These are phyloP conservation scores for Trifolium subterraneum DNA, from an alignment of 306 rosid species.

Conservation along the genomic window DNA sequence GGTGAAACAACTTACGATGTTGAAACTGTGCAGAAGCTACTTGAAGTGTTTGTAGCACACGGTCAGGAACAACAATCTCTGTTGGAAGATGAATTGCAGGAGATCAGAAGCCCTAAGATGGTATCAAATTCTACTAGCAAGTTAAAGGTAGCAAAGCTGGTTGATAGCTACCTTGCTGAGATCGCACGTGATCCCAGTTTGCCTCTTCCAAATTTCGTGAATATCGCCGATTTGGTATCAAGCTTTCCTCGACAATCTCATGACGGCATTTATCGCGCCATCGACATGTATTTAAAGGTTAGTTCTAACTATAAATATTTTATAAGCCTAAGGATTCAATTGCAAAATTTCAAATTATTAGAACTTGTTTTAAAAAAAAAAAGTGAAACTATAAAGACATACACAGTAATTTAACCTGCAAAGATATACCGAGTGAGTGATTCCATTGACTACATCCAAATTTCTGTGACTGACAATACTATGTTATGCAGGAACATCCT, in stretches of 20 bases:
- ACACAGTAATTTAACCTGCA: neutral
- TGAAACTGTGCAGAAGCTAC: slow-evolving; percentile 73
- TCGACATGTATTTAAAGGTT: slow-evolving; percentile 90
- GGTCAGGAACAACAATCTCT: slow-evolving; percentile 52
- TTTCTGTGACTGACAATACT: slow-evolving; percentile 25
- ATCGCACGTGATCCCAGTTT: slow-evolving; percentile 74
- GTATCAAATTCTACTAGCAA: slow-evolving; percentile 60
- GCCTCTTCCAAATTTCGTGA: slow-evolving; percentile 58
- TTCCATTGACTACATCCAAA: neutral
- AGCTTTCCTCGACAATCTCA: slow-evolving; percentile 76
- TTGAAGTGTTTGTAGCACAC: slow-evolving; percentile 67
- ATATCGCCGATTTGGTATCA: slow-evolving; percentile 71
- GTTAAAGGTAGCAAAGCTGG: slow-evolving; percentile 76
- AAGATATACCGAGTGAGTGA: neutral
- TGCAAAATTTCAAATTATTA: no score
- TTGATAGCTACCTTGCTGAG: slow-evolving; percentile 88
- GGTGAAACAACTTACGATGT: slow-evolving; percentile 61
- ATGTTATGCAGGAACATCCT: slow-evolving; percentile 78
- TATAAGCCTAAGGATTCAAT: no score
- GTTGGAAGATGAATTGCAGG: slow-evolving; percentile 68
- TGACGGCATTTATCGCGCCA: slow-evolving; percentile 88
- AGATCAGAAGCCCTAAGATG: slow-evolving; percentile 65
- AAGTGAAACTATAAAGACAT: neutral
- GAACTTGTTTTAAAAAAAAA: no score
- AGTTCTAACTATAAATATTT: neutral